Conservation (phyloP, 805 yeast species). For the Metschnikowia koreensis region DNA sequence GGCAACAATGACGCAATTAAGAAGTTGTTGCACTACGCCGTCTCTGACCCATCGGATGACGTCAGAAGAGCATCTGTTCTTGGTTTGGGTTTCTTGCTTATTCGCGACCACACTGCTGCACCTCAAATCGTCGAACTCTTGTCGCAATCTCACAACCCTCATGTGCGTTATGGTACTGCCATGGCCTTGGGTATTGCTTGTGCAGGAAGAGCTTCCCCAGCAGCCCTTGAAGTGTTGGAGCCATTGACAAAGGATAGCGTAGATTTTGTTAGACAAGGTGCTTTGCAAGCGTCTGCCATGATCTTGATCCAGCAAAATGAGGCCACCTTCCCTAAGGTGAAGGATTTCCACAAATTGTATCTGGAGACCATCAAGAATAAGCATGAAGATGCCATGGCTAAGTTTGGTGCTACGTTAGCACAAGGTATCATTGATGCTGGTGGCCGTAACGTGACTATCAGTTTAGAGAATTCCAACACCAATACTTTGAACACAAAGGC, state of each 20-base stretch:
- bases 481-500: constrained; percentile 89
- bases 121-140: constrained; percentile 93
- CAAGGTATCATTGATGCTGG: constrained; percentile 99
- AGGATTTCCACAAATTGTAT: constrained; percentile 68
- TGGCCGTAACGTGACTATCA: constrained; percentile 95
- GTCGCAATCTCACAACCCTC: constrained; percentile 94
- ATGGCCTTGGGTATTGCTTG: constrained; percentile 96
- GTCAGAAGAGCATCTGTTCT: constrained; percentile 96
- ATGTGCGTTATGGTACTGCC: constrained; percentile 97
- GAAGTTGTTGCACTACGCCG: constrained; percentile 86
- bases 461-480: constrained; percentile 82
- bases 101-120: constrained; percentile 88
- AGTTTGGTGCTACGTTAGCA: constrained; percentile 94
- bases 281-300: constrained; percentile 89
- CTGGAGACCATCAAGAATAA: constrained; percentile 78
- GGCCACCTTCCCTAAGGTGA: constrained; percentile 74
- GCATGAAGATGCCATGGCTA: constrained; percentile 95
- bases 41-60: constrained; percentile 92
- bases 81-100: constrained; percentile 84
- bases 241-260: constrained; percentile 92
- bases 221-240: constrained; percentile 89
- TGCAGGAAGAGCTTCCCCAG: constrained; percentile 86
- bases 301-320: constrained; percentile 86
- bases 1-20: constrained; percentile 86
- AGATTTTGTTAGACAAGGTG: constrained; percentile 98